Percentiles rank a stretch among this genome's conserved stretches.
Evolutionary conservation across 306 rosid species (phyloP).

Genomic region (Erythrophleum fordii): DNA sequence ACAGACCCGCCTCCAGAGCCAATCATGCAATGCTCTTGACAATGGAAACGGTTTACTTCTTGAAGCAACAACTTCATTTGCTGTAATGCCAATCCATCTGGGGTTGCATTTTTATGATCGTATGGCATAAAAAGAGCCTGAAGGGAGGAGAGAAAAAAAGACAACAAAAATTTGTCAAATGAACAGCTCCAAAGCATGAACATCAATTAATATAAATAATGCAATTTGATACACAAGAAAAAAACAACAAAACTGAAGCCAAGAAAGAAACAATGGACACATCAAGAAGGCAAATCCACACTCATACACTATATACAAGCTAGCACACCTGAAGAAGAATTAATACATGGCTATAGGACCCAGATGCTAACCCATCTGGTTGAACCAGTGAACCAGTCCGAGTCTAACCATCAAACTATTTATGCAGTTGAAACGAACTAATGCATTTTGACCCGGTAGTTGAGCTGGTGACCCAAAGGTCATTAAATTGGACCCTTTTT

Average conservation of each 20-base stretch:
- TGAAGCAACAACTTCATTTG: constrained; percentile 80
- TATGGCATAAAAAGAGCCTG: constrained; percentile 98
- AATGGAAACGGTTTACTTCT: constrained; percentile 77
- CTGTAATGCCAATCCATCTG: constrained; percentile 63
- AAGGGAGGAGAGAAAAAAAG: not conserved
- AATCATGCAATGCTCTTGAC: constrained; percentile 71
- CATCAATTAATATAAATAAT: too few relatives aligned
- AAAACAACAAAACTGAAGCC: not conserved
- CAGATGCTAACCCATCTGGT: too few relatives aligned
- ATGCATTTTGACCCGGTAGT: too few relatives aligned
- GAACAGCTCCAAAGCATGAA: constrained; percentile 10
- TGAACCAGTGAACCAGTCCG: too few relatives aligned
- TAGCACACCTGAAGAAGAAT: not conserved
- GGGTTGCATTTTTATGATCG: constrained; percentile 90
- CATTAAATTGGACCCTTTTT: too few relatives aligned
- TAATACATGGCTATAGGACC: not conserved
- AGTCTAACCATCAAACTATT: too few relatives aligned
- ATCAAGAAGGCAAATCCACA: not conserved
- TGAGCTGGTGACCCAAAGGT: too few relatives aligned
- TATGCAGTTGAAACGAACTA: too few relatives aligned
- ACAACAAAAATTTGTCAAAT: constrained; percentile 19
- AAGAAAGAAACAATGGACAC: not conserved
- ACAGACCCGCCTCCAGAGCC: constrained; percentile 98
- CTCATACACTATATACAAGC: not conserved
- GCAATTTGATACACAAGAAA: constrained; percentile 5